These are phyloP conservation scores for Pueraria montana DNA, from an alignment of 306 rosid genomes.

Conservation along the genomic window DNA sequence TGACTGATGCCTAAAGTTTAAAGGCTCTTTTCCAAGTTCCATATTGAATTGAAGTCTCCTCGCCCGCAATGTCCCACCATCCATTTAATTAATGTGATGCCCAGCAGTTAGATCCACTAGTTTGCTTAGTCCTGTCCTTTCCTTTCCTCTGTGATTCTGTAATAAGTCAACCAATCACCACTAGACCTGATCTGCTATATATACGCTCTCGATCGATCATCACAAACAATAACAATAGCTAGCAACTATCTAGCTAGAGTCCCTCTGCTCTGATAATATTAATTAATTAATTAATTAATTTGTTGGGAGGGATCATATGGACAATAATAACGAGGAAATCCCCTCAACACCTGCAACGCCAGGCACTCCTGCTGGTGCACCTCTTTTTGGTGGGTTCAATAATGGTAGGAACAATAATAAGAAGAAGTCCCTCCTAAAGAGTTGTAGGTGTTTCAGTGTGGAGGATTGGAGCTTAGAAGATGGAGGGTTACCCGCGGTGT, in stretches of 20 bases:
- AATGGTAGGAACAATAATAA: constrained; percentile 34
- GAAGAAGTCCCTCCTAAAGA: constrained; percentile 62
- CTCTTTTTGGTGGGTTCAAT: constrained; percentile 76
- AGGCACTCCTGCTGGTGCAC: constrained; percentile 80
- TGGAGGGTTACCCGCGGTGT: constrained; percentile 66
- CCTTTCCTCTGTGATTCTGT: background rate
- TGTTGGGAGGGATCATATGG: background rate
- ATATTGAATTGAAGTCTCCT: background rate
- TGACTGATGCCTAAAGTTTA: background rate
- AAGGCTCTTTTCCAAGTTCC: background rate
- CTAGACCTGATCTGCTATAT: too few species aligned
- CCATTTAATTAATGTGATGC: background rate
- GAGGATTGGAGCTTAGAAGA: constrained; percentile 75
- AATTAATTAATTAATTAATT: too few species aligned
- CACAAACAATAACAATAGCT: too few species aligned
- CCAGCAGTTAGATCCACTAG: too few species aligned
- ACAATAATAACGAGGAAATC: constrained; percentile 61
- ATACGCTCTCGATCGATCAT: too few species aligned
- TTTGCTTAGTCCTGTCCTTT: too few species aligned
- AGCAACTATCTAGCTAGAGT: too few species aligned
- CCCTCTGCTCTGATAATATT: too few species aligned
- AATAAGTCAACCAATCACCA: background rate
- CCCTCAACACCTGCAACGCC: constrained; percentile 82
- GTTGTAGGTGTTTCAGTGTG: constrained; percentile 65
- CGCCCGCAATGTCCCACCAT: background rate